Evolutionary conservation across 2,329 filamentous ascomycete genomes (phyloP).

Genomic region (Scedosporium dehoogii): DNA sequence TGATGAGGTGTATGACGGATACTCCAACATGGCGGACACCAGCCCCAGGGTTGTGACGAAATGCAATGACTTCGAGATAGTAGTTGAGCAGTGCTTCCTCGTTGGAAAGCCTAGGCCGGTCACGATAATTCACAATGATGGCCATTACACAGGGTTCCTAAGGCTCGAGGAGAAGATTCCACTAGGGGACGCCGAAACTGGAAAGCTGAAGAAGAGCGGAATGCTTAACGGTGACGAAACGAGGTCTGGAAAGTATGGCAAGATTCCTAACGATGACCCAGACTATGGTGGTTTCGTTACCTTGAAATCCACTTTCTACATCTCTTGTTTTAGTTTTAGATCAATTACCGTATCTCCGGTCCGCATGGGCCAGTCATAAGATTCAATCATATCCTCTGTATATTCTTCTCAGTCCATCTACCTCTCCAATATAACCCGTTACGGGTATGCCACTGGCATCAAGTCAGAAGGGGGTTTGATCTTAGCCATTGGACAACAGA

Average conservation of each 20-base stretch:
- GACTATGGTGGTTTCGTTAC: conserved; percentile 42
- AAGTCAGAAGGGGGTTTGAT: too few species aligned
- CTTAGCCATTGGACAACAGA: too few species aligned
- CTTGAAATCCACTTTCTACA: too few species aligned
- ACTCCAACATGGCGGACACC: conserved; percentile 12
- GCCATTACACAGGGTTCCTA: conserved; percentile 16
- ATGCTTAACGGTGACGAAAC: conserved; percentile 24
- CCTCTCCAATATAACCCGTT: too few species aligned
- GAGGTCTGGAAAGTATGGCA: conserved; percentile 19
- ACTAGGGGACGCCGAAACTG: conserved; percentile 18
- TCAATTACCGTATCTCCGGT: too few species aligned
- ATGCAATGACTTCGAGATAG: conserved; percentile 18
- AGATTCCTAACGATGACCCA: conserved; percentile 28
- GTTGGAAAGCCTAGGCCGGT: conserved; percentile 21
- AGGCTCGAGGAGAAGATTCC: conserved; percentile 16
- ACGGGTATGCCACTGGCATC: too few species aligned
- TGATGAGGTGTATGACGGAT: conserved; percentile 13
- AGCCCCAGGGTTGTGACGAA: conserved; percentile 8
- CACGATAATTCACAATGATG: conserved; percentile 17
- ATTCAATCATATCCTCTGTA: too few species aligned
- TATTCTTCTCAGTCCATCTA: too few species aligned
- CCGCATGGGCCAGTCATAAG: too few species aligned
- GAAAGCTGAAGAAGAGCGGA: conserved; percentile 14
- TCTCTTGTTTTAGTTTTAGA: too few species aligned
- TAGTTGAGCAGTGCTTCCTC: conserved; percentile 19